phyloP scores from a whole-genome alignment of 805 yeast species.

The Kregervanrija fluxuum region DNA sequence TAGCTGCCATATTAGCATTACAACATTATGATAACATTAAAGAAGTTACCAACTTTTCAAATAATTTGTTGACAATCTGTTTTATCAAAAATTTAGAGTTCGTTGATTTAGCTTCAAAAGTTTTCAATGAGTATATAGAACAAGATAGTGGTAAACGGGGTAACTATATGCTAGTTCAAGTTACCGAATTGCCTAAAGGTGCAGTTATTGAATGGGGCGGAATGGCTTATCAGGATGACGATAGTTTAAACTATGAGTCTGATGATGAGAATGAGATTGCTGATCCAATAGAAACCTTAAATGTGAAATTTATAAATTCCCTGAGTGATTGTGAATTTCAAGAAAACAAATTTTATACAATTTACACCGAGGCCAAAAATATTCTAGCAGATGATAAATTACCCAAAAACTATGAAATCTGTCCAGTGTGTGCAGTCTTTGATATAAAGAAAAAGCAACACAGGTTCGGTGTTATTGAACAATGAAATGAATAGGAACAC shows the following conservation, averaged over 20 bases:
- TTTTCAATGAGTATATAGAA: slow-evolving; percentile 40
- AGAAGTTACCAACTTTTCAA: slow-evolving; percentile 39
- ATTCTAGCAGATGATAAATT: background rate
- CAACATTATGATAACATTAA: slow-evolving; percentile 70
- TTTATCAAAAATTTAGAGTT: slow-evolving; percentile 36
- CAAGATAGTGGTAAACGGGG: slow-evolving; percentile 12
- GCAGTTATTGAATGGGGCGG: slow-evolving; percentile 79
- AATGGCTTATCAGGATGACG: slow-evolving; percentile 34
- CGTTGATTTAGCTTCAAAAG: slow-evolving; percentile 26
- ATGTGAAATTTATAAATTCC: slow-evolving; percentile 37
- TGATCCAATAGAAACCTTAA: slow-evolving; percentile 22
- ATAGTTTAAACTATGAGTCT: slow-evolving; percentile 37
- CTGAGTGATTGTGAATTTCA: slow-evolving; percentile 31
- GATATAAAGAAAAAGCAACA: background rate
- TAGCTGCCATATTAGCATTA: slow-evolving; percentile 49
- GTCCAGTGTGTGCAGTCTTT: slow-evolving; percentile 7
- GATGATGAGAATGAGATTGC: slow-evolving; percentile 26
- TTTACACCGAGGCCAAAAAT: slow-evolving; percentile 14
- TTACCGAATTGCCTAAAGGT: slow-evolving; percentile 50
- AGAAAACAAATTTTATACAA: slow-evolving; percentile 13
- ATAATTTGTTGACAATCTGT: slow-evolving; percentile 45
- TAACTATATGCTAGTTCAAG: slow-evolving; percentile 41
- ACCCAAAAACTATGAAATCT: slow-evolving; percentile 1
- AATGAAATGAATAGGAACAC: background rate
- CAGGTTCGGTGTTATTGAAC: background rate